Percentiles rank a stretch among this genome's conserved stretches.
Conservation (phyloP, 2,329 filamentous ascomycete species). For the Cladosporium sp. region DNA sequence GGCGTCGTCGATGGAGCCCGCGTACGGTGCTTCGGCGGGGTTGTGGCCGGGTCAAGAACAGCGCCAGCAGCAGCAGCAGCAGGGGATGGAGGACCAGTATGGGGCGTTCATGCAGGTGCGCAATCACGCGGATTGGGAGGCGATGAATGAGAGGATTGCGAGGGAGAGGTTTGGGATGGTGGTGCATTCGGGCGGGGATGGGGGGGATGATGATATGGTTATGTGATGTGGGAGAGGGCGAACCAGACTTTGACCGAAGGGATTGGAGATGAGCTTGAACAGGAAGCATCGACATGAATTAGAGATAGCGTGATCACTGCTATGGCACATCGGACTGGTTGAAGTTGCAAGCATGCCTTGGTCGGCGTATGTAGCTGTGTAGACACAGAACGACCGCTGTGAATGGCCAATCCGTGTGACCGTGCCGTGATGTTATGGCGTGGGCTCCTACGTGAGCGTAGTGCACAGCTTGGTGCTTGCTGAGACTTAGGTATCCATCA, state of each 20-base stretch:
- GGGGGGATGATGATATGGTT: slow-evolving; percentile 25
- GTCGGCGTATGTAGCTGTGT: too few relatives aligned
- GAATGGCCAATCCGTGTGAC: too few relatives aligned
- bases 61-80: slow-evolving; percentile 34
- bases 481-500: too few relatives aligned
- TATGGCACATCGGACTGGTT: too few relatives aligned
- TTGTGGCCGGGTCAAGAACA: slow-evolving; percentile 27
- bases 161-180: slow-evolving; percentile 12
- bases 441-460: too few relatives aligned
- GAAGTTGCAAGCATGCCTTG: too few relatives aligned
- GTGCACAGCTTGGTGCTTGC: too few relatives aligned
- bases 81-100: slow-evolving; percentile 62
- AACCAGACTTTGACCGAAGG: neutral
- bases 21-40: slow-evolving; percentile 48
- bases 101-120: slow-evolving; percentile 53
- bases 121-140: slow-evolving; percentile 47
- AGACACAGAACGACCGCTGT: too few relatives aligned
- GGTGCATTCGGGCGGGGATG: neutral
- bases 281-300: too few relatives aligned
- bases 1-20: slow-evolving; percentile 57
- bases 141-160: slow-evolving; percentile 30
- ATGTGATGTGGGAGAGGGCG: slow-evolving; percentile 17
- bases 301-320: too few relatives aligned
- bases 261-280: neutral
- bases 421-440: too few relatives aligned